Evolutionary conservation across 192 early-diverging fungal species (phyloP).

Genomic region (Linnemannia elongata): DNA sequence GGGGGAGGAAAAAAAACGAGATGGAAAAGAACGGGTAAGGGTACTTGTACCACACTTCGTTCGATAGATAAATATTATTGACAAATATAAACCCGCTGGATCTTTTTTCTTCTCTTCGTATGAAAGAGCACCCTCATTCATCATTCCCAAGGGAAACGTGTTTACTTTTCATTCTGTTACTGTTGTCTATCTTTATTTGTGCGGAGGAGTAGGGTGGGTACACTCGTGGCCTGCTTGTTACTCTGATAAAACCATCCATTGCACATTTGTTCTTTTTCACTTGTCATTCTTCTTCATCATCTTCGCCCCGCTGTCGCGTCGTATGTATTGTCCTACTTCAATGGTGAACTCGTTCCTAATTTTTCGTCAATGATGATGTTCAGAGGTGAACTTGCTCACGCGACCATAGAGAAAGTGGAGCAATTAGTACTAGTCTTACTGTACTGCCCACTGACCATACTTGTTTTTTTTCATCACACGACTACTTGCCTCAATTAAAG

Average conservation of each 20-base stretch:
- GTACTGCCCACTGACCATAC: not conserved
- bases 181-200: not conserved
- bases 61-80: not conserved
- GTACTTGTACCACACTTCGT: not conserved
- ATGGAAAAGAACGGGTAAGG: not conserved
- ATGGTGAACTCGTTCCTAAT: too few species aligned
- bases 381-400: not conserved
- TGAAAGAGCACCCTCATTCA: not conserved
- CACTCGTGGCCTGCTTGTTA: too few species aligned
- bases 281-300: too few species aligned
- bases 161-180: not conserved
- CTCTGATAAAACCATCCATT: too few species aligned
- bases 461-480: not conserved
- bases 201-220: too few species aligned
- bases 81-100: not conserved
- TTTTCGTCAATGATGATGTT: not conserved
- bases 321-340: too few species aligned
- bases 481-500: too few species aligned
- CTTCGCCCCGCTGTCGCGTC: too few species aligned
- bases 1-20: too few species aligned
- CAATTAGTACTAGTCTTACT: not conserved
- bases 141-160: not conserved
- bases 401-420: not conserved
- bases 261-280: too few species aligned
- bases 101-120: not conserved